Conservation (phyloP, 306 rosid species). For the Nissolia schottii region DNA sequence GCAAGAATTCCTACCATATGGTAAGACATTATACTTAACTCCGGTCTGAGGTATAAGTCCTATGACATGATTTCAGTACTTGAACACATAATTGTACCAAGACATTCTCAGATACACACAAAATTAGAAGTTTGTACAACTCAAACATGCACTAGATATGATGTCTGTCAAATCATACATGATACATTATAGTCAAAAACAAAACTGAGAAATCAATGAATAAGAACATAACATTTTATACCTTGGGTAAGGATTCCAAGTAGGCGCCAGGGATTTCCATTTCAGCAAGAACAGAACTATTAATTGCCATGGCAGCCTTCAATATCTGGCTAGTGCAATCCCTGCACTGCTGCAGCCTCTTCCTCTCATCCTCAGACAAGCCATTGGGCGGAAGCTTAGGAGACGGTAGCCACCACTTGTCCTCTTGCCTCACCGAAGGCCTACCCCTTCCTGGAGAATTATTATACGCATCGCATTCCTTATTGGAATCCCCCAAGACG, state of each 20-base stretch:
- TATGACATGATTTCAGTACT: not conserved
- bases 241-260: conserved; percentile 77
- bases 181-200: not conserved
- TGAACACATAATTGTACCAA: not conserved
- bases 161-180: not conserved
- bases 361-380: conserved; percentile 63
- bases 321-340: conserved; percentile 84
- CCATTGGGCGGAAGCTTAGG: conserved; percentile 84
- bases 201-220: not conserved
- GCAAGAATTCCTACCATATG: not conserved
- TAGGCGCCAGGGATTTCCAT: conserved; percentile 81
- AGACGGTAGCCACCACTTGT: conserved; percentile 98
- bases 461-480: conserved; percentile 43
- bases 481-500: conserved; percentile 53
- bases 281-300: conserved; percentile 79
- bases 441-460: conserved; percentile 36
- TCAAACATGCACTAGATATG: not conserved
- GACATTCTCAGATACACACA: not conserved
- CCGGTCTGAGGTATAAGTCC: not conserved
- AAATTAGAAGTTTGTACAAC: not conserved
- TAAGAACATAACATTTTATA: conserved; percentile 21
- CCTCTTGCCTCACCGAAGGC: conserved; percentile 92
- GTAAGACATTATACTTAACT: not conserved
- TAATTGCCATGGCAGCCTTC: conserved; percentile 91
- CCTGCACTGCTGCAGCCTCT: conserved; percentile 89